Evolutionary conservation across 1,139 yeast genomes (phyloP).

Genomic region (Taiozyma onychis): DNA sequence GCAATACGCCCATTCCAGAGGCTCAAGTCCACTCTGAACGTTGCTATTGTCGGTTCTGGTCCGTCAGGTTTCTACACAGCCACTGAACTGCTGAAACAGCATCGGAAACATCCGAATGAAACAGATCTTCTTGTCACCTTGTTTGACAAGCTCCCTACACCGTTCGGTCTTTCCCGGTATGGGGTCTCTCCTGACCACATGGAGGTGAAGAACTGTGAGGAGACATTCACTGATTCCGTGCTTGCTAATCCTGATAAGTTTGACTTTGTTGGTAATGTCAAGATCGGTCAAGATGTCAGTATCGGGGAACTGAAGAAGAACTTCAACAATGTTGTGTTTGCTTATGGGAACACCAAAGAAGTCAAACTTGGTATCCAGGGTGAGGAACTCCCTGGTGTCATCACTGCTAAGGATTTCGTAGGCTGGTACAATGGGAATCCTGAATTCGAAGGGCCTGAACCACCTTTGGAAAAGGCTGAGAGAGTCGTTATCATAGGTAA

Average conservation of each 20-base stretch:
- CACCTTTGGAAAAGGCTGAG: slow-evolving; percentile 54
- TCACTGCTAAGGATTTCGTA: slow-evolving; percentile 84
- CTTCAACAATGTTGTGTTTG: slow-evolving; percentile 70
- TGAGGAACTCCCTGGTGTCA: slow-evolving; percentile 53
- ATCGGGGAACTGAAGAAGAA: slow-evolving; percentile 43
- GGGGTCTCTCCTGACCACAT: slow-evolving; percentile 99
- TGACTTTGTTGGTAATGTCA: slow-evolving; percentile 70
- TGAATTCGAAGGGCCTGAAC: slow-evolving; percentile 29
- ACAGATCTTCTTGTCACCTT: slow-evolving; percentile 44
- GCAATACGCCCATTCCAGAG: not conserved
- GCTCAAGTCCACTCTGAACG: slow-evolving; percentile 11
- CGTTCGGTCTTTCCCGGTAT: slow-evolving; percentile 83
- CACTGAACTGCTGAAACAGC: slow-evolving; percentile 57
- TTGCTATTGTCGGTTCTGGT: slow-evolving; percentile 83
- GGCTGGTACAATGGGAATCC: slow-evolving; percentile 97
- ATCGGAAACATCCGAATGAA: slow-evolving; percentile 24
- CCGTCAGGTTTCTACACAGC: slow-evolving; percentile 96
- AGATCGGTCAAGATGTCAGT: slow-evolving; percentile 54
- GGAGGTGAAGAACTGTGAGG: slow-evolving; percentile 88
- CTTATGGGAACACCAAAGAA: slow-evolving; percentile 80
- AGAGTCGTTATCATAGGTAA: slow-evolving; percentile 85
- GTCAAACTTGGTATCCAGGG: slow-evolving; percentile 56
- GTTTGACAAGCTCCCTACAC: slow-evolving; percentile 82
- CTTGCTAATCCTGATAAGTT: slow-evolving; percentile 32
- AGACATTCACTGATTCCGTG: slow-evolving; percentile 57